phyloP scores from a whole-genome alignment of 495 filamentous ascomycete species.

The Baudoinia panamericana region DNA sequence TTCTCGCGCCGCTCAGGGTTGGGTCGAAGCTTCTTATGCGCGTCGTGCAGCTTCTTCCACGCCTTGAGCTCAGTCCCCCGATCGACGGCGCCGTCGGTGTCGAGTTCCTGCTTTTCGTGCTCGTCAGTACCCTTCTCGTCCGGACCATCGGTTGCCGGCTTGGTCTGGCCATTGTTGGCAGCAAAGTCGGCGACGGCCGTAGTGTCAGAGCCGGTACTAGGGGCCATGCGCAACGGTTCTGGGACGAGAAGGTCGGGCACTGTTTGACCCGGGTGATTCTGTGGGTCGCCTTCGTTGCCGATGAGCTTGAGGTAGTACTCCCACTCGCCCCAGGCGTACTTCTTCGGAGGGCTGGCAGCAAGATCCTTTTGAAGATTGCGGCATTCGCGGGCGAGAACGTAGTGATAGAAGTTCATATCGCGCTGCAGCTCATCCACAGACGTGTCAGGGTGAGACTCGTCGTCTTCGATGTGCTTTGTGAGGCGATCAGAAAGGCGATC shows the following conservation, averaged over 20 bases:
- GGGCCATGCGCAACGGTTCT: slow-evolving; percentile 2
- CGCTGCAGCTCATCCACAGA: slow-evolving; percentile 29
- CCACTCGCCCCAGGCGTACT: slow-evolving; percentile 75
- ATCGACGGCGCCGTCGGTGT: slow-evolving; percentile 11
- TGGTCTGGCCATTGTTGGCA: neutral
- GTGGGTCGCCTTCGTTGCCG: slow-evolving; percentile 49
- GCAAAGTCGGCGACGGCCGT: neutral
- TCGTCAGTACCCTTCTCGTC: slow-evolving; percentile 13
- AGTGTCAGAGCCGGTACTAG: neutral
- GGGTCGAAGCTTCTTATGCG: neutral
- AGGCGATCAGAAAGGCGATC: slow-evolving; percentile 23
- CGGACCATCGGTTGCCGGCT: neutral
- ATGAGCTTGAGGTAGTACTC: slow-evolving; percentile 63
- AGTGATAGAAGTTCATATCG: slow-evolving; percentile 49
- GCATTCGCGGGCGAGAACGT: slow-evolving; percentile 54
- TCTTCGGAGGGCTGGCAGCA: slow-evolving; percentile 42
- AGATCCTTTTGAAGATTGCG: slow-evolving; percentile 52
- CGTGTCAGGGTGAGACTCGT: slow-evolving; percentile 25
- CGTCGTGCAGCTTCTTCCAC: slow-evolving; percentile 1
- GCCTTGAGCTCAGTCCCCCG: slow-evolving; percentile 4
- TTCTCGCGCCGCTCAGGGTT: slow-evolving; percentile 20
- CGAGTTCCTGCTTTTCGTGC: slow-evolving; percentile 24
- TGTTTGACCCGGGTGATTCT: slow-evolving; percentile 7
- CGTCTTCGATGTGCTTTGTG: slow-evolving; percentile 24
- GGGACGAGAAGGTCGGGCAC: slow-evolving; percentile 15